Evolutionary conservation across 345 rosid genomes (phyloP).

Genomic region (Turnera subulata): DNA sequence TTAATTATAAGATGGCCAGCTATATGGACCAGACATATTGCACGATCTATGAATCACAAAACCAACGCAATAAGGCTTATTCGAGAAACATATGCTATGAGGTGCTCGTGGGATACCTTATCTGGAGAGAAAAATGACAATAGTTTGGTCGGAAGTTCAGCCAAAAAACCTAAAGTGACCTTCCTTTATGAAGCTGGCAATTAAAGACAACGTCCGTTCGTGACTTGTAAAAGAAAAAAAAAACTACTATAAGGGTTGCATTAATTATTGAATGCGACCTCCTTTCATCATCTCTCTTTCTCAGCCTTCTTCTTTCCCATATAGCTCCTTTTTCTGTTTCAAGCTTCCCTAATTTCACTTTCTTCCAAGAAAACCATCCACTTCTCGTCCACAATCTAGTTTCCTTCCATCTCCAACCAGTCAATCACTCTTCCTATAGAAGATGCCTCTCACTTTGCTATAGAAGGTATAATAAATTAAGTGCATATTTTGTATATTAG

Average conservation of each 20-base stretch:
- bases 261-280: conserved; percentile 23
- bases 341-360: too few relatives aligned
- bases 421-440: too few relatives aligned
- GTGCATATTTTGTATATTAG: too few relatives aligned
- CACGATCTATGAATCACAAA: conserved; percentile 10
- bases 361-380: too few relatives aligned
- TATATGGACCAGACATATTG: conserved; percentile 5
- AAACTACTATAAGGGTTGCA: background rate
- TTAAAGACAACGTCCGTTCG: conserved; percentile 1
- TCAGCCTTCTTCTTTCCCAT: background rate
- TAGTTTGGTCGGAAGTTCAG: conserved; percentile 23
- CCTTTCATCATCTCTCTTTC: too few relatives aligned
- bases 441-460: too few relatives aligned
- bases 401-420: too few relatives aligned
- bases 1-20: too few relatives aligned
- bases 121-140: conserved; percentile 24
- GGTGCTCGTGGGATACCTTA: conserved; percentile 19
- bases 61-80: background rate
- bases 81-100: conserved; percentile 5
- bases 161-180: conserved; percentile 1
- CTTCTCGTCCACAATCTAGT: too few relatives aligned
- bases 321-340: background rate
- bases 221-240: background rate
- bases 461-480: too few relatives aligned
- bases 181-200: background rate